Percentiles rank a stretch among this genome's conserved stretches.
Evolutionary conservation across 495 filamentous ascomycete genomes (phyloP).

Genomic region (Jackrogersella minutella): DNA sequence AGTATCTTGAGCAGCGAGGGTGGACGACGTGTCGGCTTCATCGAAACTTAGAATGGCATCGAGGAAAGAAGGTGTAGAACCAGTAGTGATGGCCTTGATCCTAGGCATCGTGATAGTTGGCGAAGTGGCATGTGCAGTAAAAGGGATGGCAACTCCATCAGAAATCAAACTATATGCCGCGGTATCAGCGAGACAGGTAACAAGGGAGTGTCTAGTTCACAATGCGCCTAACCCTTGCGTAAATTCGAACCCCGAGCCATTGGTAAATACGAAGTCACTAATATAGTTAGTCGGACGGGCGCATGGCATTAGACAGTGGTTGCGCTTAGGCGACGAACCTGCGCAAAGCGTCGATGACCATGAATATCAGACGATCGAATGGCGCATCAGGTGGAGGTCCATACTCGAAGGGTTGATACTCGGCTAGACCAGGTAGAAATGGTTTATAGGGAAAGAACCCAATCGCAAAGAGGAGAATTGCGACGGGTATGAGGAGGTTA

Average conservation of each 20-base stretch:
- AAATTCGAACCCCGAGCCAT: slow-evolving; percentile 82
- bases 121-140: slow-evolving; percentile 93
- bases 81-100: slow-evolving; percentile 96
- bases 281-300: slow-evolving; percentile 15
- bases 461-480: slow-evolving; percentile 82
- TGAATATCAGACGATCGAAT: slow-evolving; percentile 93
- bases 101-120: slow-evolving; percentile 99
- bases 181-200: slow-evolving; percentile 28
- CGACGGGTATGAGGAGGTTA: slow-evolving; percentile 80
- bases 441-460: slow-evolving; percentile 99
- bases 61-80: slow-evolving; percentile 93
- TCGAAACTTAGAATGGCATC: slow-evolving; percentile 97
- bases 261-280: slow-evolving; percentile 93
- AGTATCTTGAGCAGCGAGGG: slow-evolving; percentile 85
- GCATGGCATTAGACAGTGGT: not conserved
- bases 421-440: slow-evolving; percentile 82
- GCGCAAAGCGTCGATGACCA: slow-evolving; percentile 95
- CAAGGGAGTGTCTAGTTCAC: not conserved
- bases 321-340: slow-evolving; percentile 63
- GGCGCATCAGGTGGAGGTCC: slow-evolving; percentile 63
- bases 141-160: slow-evolving; percentile 83
- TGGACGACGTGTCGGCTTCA: slow-evolving; percentile 89
- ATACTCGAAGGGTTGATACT: slow-evolving; percentile 61
- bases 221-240: slow-evolving; percentile 76
- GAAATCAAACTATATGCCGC: slow-evolving; percentile 73